Conservation (phyloP, 202 grass and related monocot species). For the Alloteropsis angusta region DNA sequence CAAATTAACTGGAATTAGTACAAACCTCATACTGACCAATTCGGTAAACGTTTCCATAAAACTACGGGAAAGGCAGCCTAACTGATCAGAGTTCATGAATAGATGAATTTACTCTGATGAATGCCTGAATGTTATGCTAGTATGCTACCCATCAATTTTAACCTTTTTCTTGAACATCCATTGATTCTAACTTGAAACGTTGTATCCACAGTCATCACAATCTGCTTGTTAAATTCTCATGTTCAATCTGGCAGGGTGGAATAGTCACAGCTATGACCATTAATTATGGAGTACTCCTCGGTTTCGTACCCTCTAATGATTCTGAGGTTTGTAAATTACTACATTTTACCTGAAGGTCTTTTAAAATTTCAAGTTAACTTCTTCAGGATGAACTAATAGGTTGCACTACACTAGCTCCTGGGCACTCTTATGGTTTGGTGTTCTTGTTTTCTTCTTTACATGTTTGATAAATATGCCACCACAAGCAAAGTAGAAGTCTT, state of each 20-base stretch:
- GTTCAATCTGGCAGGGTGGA: conserved; percentile 56
- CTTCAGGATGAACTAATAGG: neutral
- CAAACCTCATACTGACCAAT: neutral
- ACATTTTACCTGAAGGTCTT: neutral
- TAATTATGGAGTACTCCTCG: conserved; percentile 77
- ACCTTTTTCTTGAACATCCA: too few relatives aligned
- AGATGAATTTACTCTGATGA: neutral
- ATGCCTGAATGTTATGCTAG: neutral
- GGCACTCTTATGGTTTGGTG: neutral
- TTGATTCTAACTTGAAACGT: neutral
- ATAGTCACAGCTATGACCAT: conserved; percentile 83
- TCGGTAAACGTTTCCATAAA: neutral
- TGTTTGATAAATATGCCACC: conserved; percentile 17
- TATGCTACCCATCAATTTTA: neutral
- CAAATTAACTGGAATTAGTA: neutral
- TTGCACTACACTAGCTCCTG: neutral
- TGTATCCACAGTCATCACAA: neutral
- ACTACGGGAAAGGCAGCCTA: neutral
- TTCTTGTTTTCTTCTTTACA: neutral
- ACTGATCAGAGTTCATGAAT: neutral
- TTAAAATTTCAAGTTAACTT: conserved; percentile 3
- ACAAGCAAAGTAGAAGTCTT: neutral
- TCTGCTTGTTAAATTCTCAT: conserved; percentile 16
- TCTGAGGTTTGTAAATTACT: conserved; percentile 46
- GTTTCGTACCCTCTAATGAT: conserved; percentile 73